A percentile compares a stretch with the other conserved stretches of the same genome.
phyloP scores from a whole-genome alignment of 305 asterid genomes.

The Solanum hybrid region DNA sequence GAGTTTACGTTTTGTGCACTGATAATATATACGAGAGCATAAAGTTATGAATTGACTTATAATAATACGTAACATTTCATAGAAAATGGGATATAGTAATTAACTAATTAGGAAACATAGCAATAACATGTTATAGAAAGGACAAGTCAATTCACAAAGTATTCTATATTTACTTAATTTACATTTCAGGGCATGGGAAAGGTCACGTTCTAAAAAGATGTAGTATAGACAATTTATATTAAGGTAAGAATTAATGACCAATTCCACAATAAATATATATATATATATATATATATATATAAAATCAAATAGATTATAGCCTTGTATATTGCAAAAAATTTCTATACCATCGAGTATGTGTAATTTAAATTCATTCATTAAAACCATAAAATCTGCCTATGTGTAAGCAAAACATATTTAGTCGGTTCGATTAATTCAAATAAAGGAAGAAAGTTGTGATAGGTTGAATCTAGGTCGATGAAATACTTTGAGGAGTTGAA shows the following conservation, averaged over 20 bases:
- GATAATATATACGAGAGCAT: background rate
- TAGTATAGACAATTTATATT: too few species aligned
- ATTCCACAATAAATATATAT: too few species aligned
- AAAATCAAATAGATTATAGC: too few species aligned
- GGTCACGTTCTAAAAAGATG: background rate
- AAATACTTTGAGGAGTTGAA: background rate
- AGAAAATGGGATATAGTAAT: too few species aligned
- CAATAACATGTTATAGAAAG: background rate
- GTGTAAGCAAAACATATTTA: background rate
- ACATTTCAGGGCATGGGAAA: background rate
- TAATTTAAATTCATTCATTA: background rate
- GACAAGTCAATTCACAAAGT: rapidly evolving
- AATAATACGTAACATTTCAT: rapidly evolving
- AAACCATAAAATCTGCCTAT: too few species aligned
- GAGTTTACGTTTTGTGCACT: background rate
- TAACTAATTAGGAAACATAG: background rate
- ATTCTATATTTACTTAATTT: too few species aligned
- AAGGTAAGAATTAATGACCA: too few species aligned
- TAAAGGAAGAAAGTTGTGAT: background rate
- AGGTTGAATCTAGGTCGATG: background rate
- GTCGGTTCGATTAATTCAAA: background rate
- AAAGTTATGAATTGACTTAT: background rate
- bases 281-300: too few species aligned
- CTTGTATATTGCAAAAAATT: too few species aligned
- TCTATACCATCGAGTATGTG: background rate